Evolutionary conservation across 163 green algal species (phyloP).

Genomic region (Scenedesmus sp.): DNA sequence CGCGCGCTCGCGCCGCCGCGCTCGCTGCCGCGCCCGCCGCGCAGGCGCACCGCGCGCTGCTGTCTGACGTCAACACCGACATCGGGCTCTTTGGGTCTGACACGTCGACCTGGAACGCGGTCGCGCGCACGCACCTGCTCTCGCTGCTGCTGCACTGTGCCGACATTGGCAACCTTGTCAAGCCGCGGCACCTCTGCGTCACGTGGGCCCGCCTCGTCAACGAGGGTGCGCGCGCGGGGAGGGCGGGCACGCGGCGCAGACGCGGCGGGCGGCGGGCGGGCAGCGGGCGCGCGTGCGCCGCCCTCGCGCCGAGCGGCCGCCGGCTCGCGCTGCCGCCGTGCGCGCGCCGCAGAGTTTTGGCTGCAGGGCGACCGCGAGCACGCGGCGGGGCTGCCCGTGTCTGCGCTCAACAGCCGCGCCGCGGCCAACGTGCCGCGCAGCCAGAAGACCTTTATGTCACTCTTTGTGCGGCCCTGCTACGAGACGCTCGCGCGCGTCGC

Average conservation of each 20-base stretch:
- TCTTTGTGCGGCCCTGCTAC: conserved; percentile 45
- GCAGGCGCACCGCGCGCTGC: conserved; percentile 30
- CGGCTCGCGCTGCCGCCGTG: background rate
- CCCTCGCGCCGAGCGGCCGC: too few relatives aligned
- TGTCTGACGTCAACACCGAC: conserved; percentile 24
- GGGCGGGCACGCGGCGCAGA: too few relatives aligned
- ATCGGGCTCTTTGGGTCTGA: conserved; percentile 22
- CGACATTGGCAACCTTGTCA: conserved; percentile 40
- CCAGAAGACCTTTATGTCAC: conserved; percentile 41
- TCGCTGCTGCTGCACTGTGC: conserved; percentile 38
- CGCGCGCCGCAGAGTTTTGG: conserved; percentile 30
- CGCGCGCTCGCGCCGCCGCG: too few relatives aligned
- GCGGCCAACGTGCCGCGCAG: conserved; percentile 40
- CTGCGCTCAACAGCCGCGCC: conserved; percentile 25
- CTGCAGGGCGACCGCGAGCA: conserved; percentile 37
- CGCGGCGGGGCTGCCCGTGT: conserved; percentile 27
- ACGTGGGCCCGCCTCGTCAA: conserved; percentile 38
- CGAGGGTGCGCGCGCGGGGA: conserved; percentile 10
- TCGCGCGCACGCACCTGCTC: conserved; percentile 36
- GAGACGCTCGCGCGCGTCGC: conserved; percentile 19
- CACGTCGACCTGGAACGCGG: conserved; percentile 36
- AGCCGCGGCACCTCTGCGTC: background rate
- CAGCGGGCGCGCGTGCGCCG: too few relatives aligned
- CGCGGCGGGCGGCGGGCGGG: too few relatives aligned
- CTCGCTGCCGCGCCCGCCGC: background rate